Evolutionary conservation across 192 early-diverging fungal species (phyloP).

Genomic region (Podila minutissima): DNA sequence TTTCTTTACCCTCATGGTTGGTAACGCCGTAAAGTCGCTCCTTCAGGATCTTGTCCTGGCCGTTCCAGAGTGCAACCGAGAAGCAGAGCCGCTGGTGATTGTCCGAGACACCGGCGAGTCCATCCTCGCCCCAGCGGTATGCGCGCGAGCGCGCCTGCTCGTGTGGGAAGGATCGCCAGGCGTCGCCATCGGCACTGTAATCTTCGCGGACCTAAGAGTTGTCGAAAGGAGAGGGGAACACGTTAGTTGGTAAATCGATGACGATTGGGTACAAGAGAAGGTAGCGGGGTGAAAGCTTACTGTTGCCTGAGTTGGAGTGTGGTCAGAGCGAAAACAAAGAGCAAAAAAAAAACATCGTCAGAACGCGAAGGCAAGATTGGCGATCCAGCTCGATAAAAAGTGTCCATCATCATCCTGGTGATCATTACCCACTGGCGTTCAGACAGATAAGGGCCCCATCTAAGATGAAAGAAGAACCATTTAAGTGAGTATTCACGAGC

Average conservation of each 20-base stretch:
- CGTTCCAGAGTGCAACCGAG: slow-evolving; percentile 47
- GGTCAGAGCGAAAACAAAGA: neutral
- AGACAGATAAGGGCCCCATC: slow-evolving; percentile 51
- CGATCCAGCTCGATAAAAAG: neutral
- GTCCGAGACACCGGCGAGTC: slow-evolving; percentile 38
- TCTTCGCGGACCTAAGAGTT: slow-evolving; percentile 31
- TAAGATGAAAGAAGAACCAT: neutral
- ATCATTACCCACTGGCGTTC: slow-evolving; percentile 47
- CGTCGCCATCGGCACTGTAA: slow-evolving; percentile 44
- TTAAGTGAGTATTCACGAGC: neutral
- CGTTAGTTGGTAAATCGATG: too few relatives aligned
- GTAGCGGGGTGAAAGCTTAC: neutral
- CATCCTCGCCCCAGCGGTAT: slow-evolving; percentile 51
- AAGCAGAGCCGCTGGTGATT: slow-evolving; percentile 50
- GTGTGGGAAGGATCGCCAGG: slow-evolving; percentile 43
- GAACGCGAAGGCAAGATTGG: neutral
- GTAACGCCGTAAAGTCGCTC: slow-evolving; percentile 47
- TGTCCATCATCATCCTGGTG: neutral
- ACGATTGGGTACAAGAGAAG: neutral
- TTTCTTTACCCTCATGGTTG: slow-evolving; percentile 36
- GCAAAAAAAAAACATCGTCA: neutral
- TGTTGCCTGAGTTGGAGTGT: neutral
- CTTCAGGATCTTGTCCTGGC: slow-evolving; percentile 43
- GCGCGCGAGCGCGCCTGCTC: slow-evolving; percentile 43
- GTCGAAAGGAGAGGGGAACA: neutral